phyloP scores from a whole-genome alignment of 2,329 filamentous ascomycete species.

The Trichoderma koningii region DNA sequence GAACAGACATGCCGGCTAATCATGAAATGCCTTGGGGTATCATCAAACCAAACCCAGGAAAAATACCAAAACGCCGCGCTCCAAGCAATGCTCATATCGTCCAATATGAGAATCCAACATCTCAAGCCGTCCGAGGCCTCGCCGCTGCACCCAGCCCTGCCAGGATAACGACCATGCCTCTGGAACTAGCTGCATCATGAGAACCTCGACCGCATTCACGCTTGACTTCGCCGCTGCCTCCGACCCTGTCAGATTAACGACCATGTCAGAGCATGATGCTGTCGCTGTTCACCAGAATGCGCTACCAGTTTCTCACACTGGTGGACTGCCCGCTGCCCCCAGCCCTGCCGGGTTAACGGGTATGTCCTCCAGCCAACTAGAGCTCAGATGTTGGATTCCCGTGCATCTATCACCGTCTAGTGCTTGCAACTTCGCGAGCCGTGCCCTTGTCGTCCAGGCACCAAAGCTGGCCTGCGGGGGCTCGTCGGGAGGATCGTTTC shows the following conservation, averaged over 20 bases:
- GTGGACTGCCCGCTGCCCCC: constrained; percentile 20
- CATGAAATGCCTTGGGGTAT: background rate
- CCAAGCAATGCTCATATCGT: background rate
- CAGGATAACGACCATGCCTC: constrained; percentile 23
- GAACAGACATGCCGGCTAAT: background rate
- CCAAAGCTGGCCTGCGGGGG: background rate
- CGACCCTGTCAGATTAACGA: constrained; percentile 23
- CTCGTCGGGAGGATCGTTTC: constrained; percentile 5
- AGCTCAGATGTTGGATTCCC: background rate
- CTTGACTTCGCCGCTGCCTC: constrained; percentile 17
- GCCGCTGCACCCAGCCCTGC: constrained; percentile 24
- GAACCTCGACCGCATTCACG: background rate
- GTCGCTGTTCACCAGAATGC: background rate
- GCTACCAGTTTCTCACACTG: background rate
- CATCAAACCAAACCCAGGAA: background rate
- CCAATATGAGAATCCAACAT: background rate
- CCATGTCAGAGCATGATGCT: constrained; percentile 6
- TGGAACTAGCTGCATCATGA: background rate
- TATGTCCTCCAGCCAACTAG: constrained; percentile 6
- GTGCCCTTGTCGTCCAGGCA: constrained; percentile 2
- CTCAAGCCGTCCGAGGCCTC: constrained; percentile 6
- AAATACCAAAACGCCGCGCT: background rate
- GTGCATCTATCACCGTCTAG: background rate
- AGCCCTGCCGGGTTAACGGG: constrained; percentile 22
- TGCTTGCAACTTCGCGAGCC: background rate